These are phyloP conservation scores for Candida palmyrensis DNA, from an alignment of 805 yeast species.

Conservation along the genomic window DNA sequence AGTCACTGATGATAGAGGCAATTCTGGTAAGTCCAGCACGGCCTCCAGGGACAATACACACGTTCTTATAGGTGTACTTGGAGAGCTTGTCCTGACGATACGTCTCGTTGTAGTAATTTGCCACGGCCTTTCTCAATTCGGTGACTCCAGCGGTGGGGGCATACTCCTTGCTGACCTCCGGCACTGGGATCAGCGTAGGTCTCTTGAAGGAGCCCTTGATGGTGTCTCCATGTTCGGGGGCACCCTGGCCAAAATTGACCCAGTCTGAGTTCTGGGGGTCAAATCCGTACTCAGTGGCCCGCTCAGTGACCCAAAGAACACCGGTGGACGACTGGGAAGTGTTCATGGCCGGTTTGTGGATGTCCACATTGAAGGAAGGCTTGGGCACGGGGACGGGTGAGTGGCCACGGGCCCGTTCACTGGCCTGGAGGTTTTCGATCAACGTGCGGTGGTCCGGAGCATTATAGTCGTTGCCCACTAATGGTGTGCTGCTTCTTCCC, in stretches of 20 bases:
- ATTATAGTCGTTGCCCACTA: background rate
- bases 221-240: constrained; percentile 58
- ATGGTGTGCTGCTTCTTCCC: too few species aligned
- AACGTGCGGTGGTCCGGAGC: constrained; percentile 15
- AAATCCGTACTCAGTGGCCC: constrained; percentile 55
- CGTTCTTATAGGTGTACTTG: constrained; percentile 57
- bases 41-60: constrained; percentile 62
- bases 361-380: constrained; percentile 38
- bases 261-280: constrained; percentile 38
- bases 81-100: constrained; percentile 45
- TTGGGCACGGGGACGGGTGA: constrained; percentile 45
- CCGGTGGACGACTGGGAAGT: constrained; percentile 57
- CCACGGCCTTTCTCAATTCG: constrained; percentile 53
- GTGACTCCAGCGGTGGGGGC: constrained; percentile 57
- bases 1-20: constrained; percentile 55
- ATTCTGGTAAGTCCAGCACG: constrained; percentile 59
- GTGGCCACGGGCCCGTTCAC: constrained; percentile 35
- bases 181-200: constrained; percentile 43
- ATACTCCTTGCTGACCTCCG: constrained; percentile 48
- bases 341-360: constrained; percentile 54
- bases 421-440: constrained; percentile 22
- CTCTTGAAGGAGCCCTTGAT: constrained; percentile 53
- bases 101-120: constrained; percentile 49
- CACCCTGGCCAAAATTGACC: constrained; percentile 63
- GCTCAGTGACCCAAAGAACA: constrained; percentile 60